These are phyloP conservation scores for Termitomyces sp. DNA, from an alignment of 768 basidiomycete genomes.

Conservation along the genomic window DNA sequence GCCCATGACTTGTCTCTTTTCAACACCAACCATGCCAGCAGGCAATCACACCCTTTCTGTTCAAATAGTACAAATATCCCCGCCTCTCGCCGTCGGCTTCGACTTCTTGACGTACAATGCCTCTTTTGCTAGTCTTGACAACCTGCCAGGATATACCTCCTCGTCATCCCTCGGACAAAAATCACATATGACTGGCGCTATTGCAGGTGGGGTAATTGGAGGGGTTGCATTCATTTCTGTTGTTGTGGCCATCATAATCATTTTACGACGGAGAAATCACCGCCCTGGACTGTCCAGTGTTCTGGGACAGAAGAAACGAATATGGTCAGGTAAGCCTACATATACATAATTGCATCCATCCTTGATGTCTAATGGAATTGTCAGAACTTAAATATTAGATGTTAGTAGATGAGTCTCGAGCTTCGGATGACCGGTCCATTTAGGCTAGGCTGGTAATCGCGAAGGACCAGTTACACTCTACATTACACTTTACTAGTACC, in stretches of 20 bases:
- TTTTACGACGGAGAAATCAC: not conserved
- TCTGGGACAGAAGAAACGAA: not conserved
- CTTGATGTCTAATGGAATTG: not conserved
- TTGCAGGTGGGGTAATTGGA: constrained; percentile 17
- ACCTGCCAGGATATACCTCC: constrained; percentile 13
- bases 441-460: no score
- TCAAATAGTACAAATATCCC: constrained; percentile 30
- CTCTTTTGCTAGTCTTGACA: constrained; percentile 21
- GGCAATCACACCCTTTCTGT: constrained; percentile 32
- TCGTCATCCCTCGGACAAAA: not conserved
- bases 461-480: no score
- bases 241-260: not conserved
- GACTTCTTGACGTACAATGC: constrained; percentile 37
- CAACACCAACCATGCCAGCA: constrained; percentile 23
- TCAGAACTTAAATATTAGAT: constrained; percentile 1
- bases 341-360: not conserved
- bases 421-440: not conserved
- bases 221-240: constrained; percentile 3
- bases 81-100: constrained; percentile 27
- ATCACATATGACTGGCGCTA: constrained; percentile 1
- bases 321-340: constrained; percentile 6
- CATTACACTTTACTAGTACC: no score
- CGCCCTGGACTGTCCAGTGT: not conserved
- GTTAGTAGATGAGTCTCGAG: not conserved
- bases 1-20: constrained; percentile 32